These are phyloP conservation scores for Tephrocybe sp. DNA, from an alignment of 768 basidiomycete species.

Conservation along the genomic window DNA sequence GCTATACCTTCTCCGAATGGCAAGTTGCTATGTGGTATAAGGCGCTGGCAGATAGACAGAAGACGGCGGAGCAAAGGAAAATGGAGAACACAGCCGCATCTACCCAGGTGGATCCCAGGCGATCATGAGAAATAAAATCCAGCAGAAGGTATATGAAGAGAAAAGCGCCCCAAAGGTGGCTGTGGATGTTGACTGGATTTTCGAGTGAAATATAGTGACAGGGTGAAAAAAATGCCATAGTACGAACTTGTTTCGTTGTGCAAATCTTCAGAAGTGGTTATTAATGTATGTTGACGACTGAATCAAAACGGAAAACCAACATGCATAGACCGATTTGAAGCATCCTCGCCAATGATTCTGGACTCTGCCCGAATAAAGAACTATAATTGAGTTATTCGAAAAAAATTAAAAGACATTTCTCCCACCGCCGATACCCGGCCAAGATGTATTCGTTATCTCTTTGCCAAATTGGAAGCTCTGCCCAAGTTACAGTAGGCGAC, in stretches of 20 bases:
- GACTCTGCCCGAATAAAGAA: slow-evolving; percentile 35
- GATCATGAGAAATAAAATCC: slow-evolving; percentile 51
- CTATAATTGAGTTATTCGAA: slow-evolving; percentile 1
- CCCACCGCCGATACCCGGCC: slow-evolving; percentile 66
- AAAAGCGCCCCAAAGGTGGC: slow-evolving; percentile 68
- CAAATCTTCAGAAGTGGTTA: slow-evolving; percentile 43
- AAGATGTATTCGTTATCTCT: slow-evolving; percentile 73
- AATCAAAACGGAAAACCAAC: slow-evolving; percentile 38
- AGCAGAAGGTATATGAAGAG: slow-evolving; percentile 55
- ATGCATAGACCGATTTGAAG: slow-evolving; percentile 59
- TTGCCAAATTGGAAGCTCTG: slow-evolving; percentile 65
- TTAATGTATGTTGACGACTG: slow-evolving; percentile 12
- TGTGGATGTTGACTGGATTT: slow-evolving; percentile 77
- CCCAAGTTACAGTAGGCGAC: slow-evolving; percentile 41
- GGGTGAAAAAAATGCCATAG: neutral
- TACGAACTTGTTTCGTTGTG: slow-evolving; percentile 73
- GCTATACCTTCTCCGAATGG: slow-evolving; percentile 68
- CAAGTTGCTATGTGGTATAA: slow-evolving; percentile 70
- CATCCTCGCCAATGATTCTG: slow-evolving; percentile 64
- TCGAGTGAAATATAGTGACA: slow-evolving; percentile 13
- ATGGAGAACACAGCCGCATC: slow-evolving; percentile 59
- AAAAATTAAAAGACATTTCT: neutral
- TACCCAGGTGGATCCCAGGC: slow-evolving; percentile 54
- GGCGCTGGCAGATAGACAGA: slow-evolving; percentile 71
- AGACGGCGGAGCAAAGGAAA: slow-evolving; percentile 70